Evolutionary conservation across 768 basidiomycete species (phyloP).

Genomic region (Mycena capillaripes): DNA sequence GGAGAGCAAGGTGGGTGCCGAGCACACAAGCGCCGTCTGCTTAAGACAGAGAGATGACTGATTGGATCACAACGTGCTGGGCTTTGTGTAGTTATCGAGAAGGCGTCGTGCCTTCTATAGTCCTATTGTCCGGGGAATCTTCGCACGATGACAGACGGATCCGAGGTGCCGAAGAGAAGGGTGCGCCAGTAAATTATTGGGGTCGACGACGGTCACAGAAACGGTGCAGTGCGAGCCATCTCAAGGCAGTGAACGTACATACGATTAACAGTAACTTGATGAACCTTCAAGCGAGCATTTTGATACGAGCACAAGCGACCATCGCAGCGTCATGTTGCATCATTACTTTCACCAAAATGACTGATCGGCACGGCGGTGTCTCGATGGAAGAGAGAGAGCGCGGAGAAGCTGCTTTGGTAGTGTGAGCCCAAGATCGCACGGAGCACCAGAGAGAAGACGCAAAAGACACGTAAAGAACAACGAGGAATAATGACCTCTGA

Average conservation of each 20-base stretch:
- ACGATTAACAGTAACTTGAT: neutral
- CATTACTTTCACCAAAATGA: neutral
- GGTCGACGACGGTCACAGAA: neutral
- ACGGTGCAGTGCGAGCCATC: neutral
- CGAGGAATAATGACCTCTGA: too few species aligned
- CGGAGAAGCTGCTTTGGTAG: too few species aligned
- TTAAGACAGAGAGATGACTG: conserved; percentile 14
- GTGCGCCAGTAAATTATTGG: neutral
- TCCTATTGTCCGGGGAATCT: neutral
- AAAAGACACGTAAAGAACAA: too few species aligned
- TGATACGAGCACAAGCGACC: neutral
- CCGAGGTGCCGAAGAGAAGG: conserved; percentile 21
- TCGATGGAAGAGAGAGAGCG: too few species aligned
- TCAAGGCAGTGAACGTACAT: neutral
- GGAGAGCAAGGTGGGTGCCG: neutral
- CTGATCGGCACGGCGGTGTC: neutral
- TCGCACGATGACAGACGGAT: too few species aligned
- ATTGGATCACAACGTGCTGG: conserved; percentile 31
- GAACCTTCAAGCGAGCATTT: neutral
- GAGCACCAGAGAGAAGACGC: too few species aligned
- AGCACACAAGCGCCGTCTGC: conserved; percentile 15
- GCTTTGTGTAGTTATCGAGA: neutral
- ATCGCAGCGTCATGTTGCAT: neutral
- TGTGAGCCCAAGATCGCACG: too few species aligned
- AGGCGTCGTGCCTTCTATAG: conserved; percentile 1